Evolutionary conservation across 139 green algal species (phyloP).

Genomic region (Chara braunii): DNA sequence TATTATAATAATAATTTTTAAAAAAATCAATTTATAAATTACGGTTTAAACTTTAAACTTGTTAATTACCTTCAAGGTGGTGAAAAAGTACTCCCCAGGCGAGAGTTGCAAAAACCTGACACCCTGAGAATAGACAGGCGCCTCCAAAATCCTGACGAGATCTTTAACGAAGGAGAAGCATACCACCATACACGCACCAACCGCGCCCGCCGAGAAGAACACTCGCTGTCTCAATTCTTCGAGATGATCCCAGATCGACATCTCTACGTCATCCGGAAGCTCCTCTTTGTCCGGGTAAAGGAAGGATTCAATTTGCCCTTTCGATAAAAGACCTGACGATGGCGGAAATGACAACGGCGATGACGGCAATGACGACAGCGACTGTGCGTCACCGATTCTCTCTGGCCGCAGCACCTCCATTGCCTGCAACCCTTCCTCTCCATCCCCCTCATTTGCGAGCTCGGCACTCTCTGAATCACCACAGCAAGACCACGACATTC

Average conservation of each 20-base stretch:
- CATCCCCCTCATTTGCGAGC: not conserved
- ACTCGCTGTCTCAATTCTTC: slow-evolving; percentile 86
- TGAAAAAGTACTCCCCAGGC: slow-evolving; percentile 96
- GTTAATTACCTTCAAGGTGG: slow-evolving; percentile 83
- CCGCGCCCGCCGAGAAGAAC: slow-evolving; percentile 48
- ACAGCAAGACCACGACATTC: not conserved
- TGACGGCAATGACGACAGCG: not conserved
- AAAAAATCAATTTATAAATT: too few species aligned
- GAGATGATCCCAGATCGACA: slow-evolving; percentile 96
- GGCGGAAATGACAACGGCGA: not conserved
- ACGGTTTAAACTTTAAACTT: too few species aligned
- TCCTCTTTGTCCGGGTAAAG: slow-evolving; percentile 73
- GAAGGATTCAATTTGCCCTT: slow-evolving; percentile 44
- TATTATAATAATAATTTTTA: too few species aligned
- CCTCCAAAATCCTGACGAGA: slow-evolving; percentile 91
- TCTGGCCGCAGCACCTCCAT: too few species aligned
- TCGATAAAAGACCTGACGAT: not conserved
- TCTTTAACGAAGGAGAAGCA: slow-evolving; percentile 83
- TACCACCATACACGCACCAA: slow-evolving; percentile 54
- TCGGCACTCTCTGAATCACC: not conserved
- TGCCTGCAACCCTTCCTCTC: too few species aligned
- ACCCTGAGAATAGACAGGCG: slow-evolving; percentile 75
- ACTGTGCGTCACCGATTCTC: not conserved
- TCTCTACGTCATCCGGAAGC: slow-evolving; percentile 74
- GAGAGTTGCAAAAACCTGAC: slow-evolving; percentile 96